phyloP scores from a whole-genome alignment of 306 rosid genomes.

The Crotalaria pallida region DNA sequence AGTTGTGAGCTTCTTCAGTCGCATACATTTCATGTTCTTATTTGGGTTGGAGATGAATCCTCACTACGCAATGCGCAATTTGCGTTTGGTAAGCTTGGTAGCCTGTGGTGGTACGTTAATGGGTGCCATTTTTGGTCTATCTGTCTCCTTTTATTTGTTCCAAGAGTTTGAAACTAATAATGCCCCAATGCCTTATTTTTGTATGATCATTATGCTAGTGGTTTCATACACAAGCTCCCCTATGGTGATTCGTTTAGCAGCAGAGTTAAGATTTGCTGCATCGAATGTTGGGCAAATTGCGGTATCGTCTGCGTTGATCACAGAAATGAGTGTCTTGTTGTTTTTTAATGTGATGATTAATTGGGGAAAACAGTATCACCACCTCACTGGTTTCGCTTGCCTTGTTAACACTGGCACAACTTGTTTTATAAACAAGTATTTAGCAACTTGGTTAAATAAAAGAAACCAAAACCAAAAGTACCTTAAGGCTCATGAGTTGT shows the following conservation, averaged over 20 bases:
- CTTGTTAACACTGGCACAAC: neutral
- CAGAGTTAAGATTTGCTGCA: slow-evolving; percentile 57
- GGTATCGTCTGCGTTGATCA: slow-evolving; percentile 46
- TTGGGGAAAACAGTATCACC: neutral
- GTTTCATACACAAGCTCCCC: slow-evolving; percentile 75
- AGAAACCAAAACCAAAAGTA: slow-evolving; percentile 56
- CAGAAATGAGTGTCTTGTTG: slow-evolving; percentile 55
- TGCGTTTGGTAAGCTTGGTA: slow-evolving; percentile 32
- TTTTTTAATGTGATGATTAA: slow-evolving; percentile 44
- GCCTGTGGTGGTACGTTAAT: slow-evolving; percentile 50
- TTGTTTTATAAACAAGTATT: slow-evolving; percentile 32
- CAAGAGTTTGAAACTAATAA: slow-evolving; percentile 16
- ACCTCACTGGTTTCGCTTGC: slow-evolving; percentile 13
- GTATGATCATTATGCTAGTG: slow-evolving; percentile 38
- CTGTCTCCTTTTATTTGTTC: slow-evolving; percentile 51
- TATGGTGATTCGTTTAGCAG: slow-evolving; percentile 66
- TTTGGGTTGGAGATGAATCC: slow-evolving; percentile 70
- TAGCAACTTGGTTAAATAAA: slow-evolving; percentile 62
- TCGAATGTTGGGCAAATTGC: slow-evolving; percentile 63
- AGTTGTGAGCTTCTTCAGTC: slow-evolving; percentile 75
- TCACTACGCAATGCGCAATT: slow-evolving; percentile 35
- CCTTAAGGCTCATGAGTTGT: slow-evolving; percentile 59
- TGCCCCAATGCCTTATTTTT: slow-evolving; percentile 13
- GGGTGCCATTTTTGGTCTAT: slow-evolving; percentile 45
- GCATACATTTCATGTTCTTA: slow-evolving; percentile 75